phyloP scores from a whole-genome alignment of 106 monocot species.

The Allium sativum region DNA sequence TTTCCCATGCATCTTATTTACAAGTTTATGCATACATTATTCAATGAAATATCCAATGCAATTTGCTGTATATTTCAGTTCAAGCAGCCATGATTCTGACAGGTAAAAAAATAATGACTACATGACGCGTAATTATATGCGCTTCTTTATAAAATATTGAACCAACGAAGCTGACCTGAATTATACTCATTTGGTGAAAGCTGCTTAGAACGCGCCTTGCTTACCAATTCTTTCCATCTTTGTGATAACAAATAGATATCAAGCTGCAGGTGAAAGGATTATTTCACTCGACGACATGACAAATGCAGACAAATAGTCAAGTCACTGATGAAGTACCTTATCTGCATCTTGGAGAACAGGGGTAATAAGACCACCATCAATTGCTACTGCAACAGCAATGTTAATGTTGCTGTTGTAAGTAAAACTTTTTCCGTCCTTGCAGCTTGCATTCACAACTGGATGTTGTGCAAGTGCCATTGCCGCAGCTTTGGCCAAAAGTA shows the following conservation, averaged over 20 bases:
- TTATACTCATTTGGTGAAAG: slow-evolving; percentile 85
- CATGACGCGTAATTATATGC: no score
- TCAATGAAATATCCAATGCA: no score
- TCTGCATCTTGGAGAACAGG: slow-evolving; percentile 98
- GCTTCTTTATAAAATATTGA: neutral
- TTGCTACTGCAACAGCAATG: slow-evolving; percentile 88
- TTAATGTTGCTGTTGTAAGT: slow-evolving; percentile 71
- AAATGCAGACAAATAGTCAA: no score
- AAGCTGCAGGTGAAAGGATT: slow-evolving; percentile 31
- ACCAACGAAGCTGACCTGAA: slow-evolving; percentile 41
- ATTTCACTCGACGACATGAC: neutral
- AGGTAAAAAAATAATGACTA: no score
- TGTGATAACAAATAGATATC: slow-evolving; percentile 87
- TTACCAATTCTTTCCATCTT: slow-evolving; percentile 89
- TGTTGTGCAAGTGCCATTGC: slow-evolving; percentile 93
- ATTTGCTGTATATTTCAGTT: no score
- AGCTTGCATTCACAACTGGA: slow-evolving; percentile 75
- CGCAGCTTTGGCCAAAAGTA: slow-evolving; percentile 82
- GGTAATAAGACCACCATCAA: slow-evolving; percentile 93
- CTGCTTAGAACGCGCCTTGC: slow-evolving; percentile 77
- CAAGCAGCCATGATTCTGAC: no score
- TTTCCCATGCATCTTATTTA: no score
- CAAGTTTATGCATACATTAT: no score
- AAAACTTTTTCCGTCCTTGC: slow-evolving; percentile 94
- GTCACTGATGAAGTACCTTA: slow-evolving; percentile 36